phyloP scores from a whole-genome alignment of 345 rosid species.

The Syzygium oleosum region DNA sequence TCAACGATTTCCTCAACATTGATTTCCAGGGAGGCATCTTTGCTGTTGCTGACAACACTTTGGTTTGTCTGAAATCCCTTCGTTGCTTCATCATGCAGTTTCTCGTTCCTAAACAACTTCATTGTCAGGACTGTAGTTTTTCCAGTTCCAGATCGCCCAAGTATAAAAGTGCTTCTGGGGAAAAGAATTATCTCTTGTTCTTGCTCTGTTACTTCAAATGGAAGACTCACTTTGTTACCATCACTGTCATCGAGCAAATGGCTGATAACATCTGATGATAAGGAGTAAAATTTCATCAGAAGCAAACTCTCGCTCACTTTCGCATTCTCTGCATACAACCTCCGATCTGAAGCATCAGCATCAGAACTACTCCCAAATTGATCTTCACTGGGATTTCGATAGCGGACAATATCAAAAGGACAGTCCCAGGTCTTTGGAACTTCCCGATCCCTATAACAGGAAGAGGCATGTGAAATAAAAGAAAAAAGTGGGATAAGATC shows the following conservation, averaged over 20 bases:
- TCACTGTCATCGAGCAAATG: conserved; percentile 31
- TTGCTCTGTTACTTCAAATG: conserved; percentile 47
- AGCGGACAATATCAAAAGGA: conserved; percentile 15
- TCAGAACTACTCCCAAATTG: conserved; percentile 5
- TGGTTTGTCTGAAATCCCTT: conserved; percentile 6
- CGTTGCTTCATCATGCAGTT: conserved; percentile 10
- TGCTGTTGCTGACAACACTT: neutral
- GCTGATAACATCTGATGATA: conserved; percentile 21
- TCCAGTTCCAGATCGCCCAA: conserved; percentile 55
- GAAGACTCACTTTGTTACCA: conserved; percentile 27
- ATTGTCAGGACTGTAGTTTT: conserved; percentile 43
- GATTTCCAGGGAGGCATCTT: neutral
- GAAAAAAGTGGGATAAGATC: neutral
- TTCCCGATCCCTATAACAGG: conserved; percentile 24
- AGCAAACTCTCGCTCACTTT: conserved; percentile 43
- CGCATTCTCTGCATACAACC: conserved; percentile 24
- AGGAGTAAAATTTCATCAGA: conserved; percentile 46
- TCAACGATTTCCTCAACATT: neutral
- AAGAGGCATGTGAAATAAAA: neutral
- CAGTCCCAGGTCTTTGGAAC: conserved; percentile 31
- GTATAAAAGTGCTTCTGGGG: conserved; percentile 32
- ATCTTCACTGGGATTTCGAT: conserved; percentile 2
- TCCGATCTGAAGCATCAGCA: neutral
- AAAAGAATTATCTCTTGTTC: conserved; percentile 27
- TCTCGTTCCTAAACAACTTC: conserved; percentile 37